Conservation (phyloP, 306 rosid genomes). For the Purshia tridentata region DNA sequence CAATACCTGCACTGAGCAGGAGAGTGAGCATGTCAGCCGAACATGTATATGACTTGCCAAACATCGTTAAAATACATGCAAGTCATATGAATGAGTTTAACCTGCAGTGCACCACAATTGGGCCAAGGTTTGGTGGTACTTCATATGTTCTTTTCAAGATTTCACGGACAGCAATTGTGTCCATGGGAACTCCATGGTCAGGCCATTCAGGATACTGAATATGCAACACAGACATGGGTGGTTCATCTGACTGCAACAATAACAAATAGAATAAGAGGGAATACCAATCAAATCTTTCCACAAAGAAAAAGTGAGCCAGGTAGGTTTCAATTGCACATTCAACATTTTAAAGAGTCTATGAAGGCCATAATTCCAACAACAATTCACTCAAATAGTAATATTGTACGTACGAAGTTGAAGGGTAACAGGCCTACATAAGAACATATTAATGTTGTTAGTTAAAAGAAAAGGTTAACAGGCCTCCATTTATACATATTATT, state of each 20-base stretch:
- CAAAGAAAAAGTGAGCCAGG: constrained; percentile 17
- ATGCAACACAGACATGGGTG: constrained; percentile 68
- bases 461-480: no score
- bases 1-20: constrained; percentile 94
- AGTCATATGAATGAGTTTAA: constrained; percentile 37
- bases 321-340: not conserved
- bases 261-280: constrained; percentile 21
- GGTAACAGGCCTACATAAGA: not conserved
- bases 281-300: constrained; percentile 2
- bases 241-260: constrained; percentile 59
- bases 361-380: not conserved
- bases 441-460: no score
- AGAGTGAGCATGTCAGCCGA: constrained; percentile 43
- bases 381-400: not conserved
- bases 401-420: no score
- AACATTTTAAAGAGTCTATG: not conserved
- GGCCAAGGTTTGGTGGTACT: constrained; percentile 68
- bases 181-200: constrained; percentile 88
- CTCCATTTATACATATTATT: no score
- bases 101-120: constrained; percentile 96
- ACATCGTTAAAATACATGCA: not conserved
- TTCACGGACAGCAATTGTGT: constrained; percentile 70
- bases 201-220: constrained; percentile 95
- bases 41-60: constrained; percentile 10
- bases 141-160: constrained; percentile 63